Evolutionary conservation across 768 basidiomycete genomes (phyloP).

Genomic region (Lentinus tigrinus): DNA sequence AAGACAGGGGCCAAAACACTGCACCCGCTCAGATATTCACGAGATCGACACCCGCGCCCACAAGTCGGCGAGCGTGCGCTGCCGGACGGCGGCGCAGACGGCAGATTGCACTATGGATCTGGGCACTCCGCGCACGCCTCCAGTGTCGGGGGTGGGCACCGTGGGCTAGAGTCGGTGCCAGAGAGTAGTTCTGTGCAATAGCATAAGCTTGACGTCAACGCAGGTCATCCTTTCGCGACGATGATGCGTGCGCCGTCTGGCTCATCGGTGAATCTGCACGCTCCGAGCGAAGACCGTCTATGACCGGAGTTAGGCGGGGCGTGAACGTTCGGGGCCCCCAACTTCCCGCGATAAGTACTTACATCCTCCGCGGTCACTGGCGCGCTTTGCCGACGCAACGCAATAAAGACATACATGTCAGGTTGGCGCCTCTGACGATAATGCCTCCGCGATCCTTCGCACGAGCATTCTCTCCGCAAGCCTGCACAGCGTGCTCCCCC

Average conservation of each 20-base stretch:
- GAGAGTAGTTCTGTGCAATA: too few species aligned
- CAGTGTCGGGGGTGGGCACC: too few species aligned
- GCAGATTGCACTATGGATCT: too few species aligned
- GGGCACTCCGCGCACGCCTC: background rate
- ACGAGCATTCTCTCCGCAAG: slow-evolving; percentile 6
- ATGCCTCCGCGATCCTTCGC: slow-evolving; percentile 7
- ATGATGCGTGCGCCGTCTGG: background rate
- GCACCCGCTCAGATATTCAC: slow-evolving; percentile 12
- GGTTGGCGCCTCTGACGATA: background rate
- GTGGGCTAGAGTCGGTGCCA: too few species aligned
- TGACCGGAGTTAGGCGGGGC: background rate
- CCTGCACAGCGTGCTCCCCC: background rate
- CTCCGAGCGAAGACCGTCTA: background rate
- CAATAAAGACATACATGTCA: slow-evolving; percentile 20
- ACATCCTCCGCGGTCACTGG: slow-evolving; percentile 4
- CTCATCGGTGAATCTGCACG: background rate
- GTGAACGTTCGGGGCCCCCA: background rate
- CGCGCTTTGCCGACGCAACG: slow-evolving; percentile 9
- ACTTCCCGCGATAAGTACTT: slow-evolving; percentile 9
- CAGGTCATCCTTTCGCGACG: background rate
- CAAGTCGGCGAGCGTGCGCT: background rate
- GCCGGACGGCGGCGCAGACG: background rate
- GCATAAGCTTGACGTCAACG: background rate
- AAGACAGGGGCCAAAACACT: slow-evolving; percentile 12
- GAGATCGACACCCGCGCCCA: background rate